Evolutionary conservation across 2,329 filamentous ascomycete species (phyloP), one percentile per base, ranked within the genome.

Genomic region (Penicillium freii): DNA sequence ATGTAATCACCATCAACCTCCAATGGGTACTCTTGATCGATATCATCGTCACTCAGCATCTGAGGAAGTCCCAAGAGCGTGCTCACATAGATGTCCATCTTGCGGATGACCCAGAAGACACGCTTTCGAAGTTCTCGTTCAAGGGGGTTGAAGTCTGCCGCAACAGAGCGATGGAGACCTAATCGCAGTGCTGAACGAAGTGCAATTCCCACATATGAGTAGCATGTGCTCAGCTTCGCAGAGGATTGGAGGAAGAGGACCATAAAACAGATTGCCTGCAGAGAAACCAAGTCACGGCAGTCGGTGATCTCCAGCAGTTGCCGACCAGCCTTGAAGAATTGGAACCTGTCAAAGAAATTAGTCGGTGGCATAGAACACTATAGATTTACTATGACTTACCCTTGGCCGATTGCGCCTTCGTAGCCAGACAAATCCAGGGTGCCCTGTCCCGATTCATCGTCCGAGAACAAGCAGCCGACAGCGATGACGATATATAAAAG

Each of bases 221-320:
- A 93, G 70, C 90, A 93, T 10, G 86, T 88, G 69, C 87, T 90
- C 31, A 93, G 77, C 69, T 91, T 90, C 10, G 89, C 89, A 2
- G 90, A 90, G 2, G 88, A 86, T 68, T 94, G 90, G 1, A 93
- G 80, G 69, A 92, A 94, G 3, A 93, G 77, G 48, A 92, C 88
- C 82, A 92, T 89, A 70, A 91, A 92, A 21, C 92, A 77, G 7
- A 94, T 81, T 2, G 88, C 85, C 71, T 94, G 90, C 9, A 93
- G 77, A 1, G 89, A 89, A 21, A 81, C 83, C 43, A 93, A 78
- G 69, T 92, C 89, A 46, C 89, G 85, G 64, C 89, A 92, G 60
- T 82, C 80, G 1, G 80, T 82, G 39, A 82, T 77, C 61, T 83
- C 81, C 47, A 92, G 77, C 56, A 92, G 79, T 43, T 84, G 77